phyloP scores from a whole-genome alignment of 768 basidiomycete species.

The Macrocybe gigantea region DNA sequence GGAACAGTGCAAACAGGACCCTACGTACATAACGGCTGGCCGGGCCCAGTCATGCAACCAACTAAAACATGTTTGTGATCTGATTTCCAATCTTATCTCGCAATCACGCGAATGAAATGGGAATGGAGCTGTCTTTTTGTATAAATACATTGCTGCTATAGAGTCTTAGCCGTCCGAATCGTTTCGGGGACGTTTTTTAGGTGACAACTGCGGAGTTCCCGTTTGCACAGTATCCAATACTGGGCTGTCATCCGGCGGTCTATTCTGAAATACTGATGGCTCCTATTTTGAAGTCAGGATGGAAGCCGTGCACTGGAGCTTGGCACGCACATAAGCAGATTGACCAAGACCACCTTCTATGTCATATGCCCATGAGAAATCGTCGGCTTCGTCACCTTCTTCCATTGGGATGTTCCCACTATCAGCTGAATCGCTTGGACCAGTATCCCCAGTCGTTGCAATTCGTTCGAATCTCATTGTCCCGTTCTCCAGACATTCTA shows the following conservation, averaged over 20 bases:
- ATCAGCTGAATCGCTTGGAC: slow-evolving; percentile 1
- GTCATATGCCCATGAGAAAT: slow-evolving; percentile 41
- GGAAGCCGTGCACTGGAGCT: neutral
- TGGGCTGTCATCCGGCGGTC: no score
- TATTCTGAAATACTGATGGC: no score
- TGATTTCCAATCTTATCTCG: no score
- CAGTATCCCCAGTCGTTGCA: slow-evolving; percentile 5
- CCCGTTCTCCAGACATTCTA: slow-evolving; percentile 44
- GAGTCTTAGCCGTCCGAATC: neutral
- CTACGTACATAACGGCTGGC: neutral
- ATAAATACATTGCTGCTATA: no score
- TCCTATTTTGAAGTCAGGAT: no score
- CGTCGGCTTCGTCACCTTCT: slow-evolving; percentile 19
- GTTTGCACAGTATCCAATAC: no score
- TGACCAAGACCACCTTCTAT: slow-evolving; percentile 20
- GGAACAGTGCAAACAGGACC: no score
- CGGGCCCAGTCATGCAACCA: neutral
- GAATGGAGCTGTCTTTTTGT: no score
- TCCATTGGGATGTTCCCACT: slow-evolving; percentile 5
- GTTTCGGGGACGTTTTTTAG: slow-evolving; percentile 26
- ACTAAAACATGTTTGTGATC: no score
- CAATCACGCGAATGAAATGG: no score
- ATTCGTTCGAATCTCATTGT: slow-evolving; percentile 41
- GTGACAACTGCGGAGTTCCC: neutral
- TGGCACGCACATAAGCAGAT: neutral